Evolutionary conservation across 805 yeast genomes (phyloP).

Genomic region (Candida coleopterorum): DNA sequence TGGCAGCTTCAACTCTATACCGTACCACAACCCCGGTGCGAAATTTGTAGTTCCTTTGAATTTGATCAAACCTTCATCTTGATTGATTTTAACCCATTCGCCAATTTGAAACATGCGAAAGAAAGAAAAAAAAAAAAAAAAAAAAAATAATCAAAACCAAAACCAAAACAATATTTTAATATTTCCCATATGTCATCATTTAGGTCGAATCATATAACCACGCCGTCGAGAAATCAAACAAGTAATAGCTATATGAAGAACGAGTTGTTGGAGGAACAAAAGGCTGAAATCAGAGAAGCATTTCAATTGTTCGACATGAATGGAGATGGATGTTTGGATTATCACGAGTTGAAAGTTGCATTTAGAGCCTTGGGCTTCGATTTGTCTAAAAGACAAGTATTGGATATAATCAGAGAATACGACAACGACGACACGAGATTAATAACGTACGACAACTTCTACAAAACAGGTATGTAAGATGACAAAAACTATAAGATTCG

Average conservation of each 20-base stretch:
- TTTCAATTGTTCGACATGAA: conserved; percentile 89
- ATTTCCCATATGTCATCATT: too few species aligned
- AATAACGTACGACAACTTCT: conserved; percentile 79
- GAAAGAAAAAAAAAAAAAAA: background rate
- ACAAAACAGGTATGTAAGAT: conserved; percentile 58
- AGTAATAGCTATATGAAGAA: conserved; percentile 30
- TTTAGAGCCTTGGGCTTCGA: conserved; percentile 92
- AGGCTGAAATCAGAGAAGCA: conserved; percentile 89
- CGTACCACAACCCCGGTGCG: conserved; percentile 55
- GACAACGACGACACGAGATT: conserved; percentile 70
- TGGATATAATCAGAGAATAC: conserved; percentile 73
- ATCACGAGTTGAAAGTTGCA: conserved; percentile 91
- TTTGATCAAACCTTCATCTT: conserved; percentile 42
- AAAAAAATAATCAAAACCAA: conserved; percentile 1
- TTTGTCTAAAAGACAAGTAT: conserved; percentile 66
- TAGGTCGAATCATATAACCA: background rate
- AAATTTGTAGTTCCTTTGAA: conserved; percentile 53
- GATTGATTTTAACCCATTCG: conserved; percentile 31
- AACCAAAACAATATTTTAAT: too few species aligned
- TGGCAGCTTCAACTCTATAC: conserved; percentile 38
- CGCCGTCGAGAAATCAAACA: background rate
- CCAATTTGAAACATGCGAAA: conserved; percentile 15
- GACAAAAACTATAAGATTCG: too few species aligned
- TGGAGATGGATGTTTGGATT: conserved; percentile 83
- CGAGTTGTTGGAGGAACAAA: conserved; percentile 80